Conservation (phyloP, 441 rosid genomes). For the Gossypium davidsonii region DNA sequence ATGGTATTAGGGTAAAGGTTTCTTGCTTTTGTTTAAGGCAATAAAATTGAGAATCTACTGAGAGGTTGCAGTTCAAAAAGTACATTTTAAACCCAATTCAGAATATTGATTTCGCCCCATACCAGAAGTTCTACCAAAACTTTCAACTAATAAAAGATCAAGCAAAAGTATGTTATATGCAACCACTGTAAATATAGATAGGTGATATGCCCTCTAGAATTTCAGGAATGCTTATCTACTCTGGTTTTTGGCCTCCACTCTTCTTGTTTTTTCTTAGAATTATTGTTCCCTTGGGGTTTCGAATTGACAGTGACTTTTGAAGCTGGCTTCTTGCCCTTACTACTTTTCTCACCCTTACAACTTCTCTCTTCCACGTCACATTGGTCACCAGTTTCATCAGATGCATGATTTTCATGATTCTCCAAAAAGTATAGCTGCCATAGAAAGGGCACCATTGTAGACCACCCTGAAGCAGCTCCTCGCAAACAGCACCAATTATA, state of each 20-base stretch:
- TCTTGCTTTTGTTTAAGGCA: background rate
- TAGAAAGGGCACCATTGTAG: conserved; percentile 14
- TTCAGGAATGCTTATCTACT: background rate
- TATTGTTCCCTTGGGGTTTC: conserved; percentile 6
- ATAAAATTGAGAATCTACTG: background rate
- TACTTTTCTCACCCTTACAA: background rate
- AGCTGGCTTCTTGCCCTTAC: background rate
- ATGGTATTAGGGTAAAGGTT: too few relatives aligned
- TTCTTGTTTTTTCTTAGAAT: conserved; percentile 20
- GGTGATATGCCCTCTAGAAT: conserved; percentile 14
- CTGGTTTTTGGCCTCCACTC: background rate
- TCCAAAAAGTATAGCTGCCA: conserved; percentile 4
- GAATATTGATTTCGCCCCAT: background rate
- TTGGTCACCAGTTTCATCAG: background rate
- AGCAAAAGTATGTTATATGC: background rate
- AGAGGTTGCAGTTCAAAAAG: background rate
- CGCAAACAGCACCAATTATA: background rate
- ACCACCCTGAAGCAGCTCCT: conserved; percentile 20
- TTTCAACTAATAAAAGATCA: background rate
- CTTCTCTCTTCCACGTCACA: background rate
- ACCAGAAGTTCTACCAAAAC: background rate
- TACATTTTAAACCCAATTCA: background rate
- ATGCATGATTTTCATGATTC: background rate
- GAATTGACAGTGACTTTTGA: background rate
- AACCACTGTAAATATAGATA: background rate